Evolutionary conservation across 345 rosid genomes (phyloP).

Genomic region (Populus tremula): DNA sequence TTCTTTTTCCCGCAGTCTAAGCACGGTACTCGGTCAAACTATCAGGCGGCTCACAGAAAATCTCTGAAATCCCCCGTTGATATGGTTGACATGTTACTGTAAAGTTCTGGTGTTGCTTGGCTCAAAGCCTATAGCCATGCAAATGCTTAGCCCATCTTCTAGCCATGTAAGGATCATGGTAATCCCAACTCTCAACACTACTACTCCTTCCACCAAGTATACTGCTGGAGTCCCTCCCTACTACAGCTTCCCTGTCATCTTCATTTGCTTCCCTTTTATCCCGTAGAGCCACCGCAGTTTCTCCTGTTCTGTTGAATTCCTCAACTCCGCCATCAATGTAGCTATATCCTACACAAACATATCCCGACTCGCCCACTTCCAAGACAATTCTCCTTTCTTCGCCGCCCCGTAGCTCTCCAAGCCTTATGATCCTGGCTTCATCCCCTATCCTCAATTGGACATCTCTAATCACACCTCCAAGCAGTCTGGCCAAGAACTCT

Average conservation of each 20-base stretch:
- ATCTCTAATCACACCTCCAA: slow-evolving; percentile 59
- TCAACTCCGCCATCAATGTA: slow-evolving; percentile 58
- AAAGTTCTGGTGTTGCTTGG: slow-evolving; percentile 11
- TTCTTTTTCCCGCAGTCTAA: background rate
- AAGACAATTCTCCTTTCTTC: slow-evolving; percentile 63
- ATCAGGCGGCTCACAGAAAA: slow-evolving; percentile 1
- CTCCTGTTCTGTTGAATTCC: slow-evolving; percentile 58
- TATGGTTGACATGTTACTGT: background rate
- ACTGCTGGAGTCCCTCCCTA: slow-evolving; percentile 31
- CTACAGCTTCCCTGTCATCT: slow-evolving; percentile 18
- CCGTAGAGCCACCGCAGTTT: slow-evolving; percentile 45
- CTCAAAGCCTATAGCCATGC: slow-evolving; percentile 61
- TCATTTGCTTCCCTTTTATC: slow-evolving; percentile 40
- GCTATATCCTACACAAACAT: slow-evolving; percentile 60
- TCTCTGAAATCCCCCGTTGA: slow-evolving; percentile 16
- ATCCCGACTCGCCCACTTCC: slow-evolving; percentile 45
- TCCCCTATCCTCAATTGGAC: slow-evolving; percentile 65
- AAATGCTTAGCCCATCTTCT: slow-evolving; percentile 86
- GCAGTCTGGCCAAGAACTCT: slow-evolving; percentile 55
- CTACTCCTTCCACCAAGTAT: slow-evolving; percentile 49
- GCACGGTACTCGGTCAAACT: slow-evolving; percentile 4
- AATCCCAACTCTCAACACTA: slow-evolving; percentile 60
- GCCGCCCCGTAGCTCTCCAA: slow-evolving; percentile 62
- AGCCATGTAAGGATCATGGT: slow-evolving; percentile 74
- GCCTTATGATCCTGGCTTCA: slow-evolving; percentile 49